Conservation (phyloP, 441 rosid species). For the Kokia cookei region DNA sequence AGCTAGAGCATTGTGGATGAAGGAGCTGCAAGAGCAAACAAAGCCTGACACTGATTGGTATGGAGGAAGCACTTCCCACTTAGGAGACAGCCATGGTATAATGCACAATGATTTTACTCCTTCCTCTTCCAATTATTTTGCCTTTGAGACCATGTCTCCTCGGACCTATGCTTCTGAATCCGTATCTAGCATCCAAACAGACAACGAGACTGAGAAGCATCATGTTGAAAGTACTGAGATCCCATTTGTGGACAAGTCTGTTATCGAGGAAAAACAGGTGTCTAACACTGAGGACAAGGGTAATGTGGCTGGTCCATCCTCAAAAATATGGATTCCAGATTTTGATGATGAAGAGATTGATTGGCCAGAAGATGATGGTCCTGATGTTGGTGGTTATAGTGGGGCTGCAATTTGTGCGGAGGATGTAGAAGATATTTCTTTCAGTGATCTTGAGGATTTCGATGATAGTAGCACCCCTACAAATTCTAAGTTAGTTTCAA, state of each 20-base stretch:
- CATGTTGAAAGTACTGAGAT: constrained; percentile 28
- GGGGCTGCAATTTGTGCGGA: constrained; percentile 28
- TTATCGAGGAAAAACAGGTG: constrained; percentile 36
- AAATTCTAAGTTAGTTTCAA: constrained; percentile 32
- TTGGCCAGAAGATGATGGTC: constrained; percentile 47
- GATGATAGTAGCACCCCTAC: constrained; percentile 33
- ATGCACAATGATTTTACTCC: constrained; percentile 28
- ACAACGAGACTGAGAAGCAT: constrained; percentile 34
- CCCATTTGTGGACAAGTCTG: constrained; percentile 41
- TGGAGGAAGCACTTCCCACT: constrained; percentile 23
- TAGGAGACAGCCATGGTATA: constrained; percentile 18
- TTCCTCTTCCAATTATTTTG: constrained; percentile 30
- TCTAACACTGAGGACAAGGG: constrained; percentile 25
- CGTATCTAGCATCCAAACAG: constrained; percentile 30
- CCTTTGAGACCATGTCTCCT: constrained; percentile 34
- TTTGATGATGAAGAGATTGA: constrained; percentile 44
- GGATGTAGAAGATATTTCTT: constrained; percentile 60
- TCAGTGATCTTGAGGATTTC: constrained; percentile 66
- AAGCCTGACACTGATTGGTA: constrained; percentile 38
- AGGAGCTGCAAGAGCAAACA: constrained; percentile 64
- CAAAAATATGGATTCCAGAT: constrained; percentile 30
- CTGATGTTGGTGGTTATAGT: constrained; percentile 15
- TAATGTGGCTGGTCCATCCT: constrained; percentile 18
- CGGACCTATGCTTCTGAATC: constrained; percentile 45
- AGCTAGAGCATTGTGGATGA: constrained; percentile 73